Conservation (phyloP, 2,329 filamentous ascomycete genomes). For the Pestalotiopsis sp. region DNA sequence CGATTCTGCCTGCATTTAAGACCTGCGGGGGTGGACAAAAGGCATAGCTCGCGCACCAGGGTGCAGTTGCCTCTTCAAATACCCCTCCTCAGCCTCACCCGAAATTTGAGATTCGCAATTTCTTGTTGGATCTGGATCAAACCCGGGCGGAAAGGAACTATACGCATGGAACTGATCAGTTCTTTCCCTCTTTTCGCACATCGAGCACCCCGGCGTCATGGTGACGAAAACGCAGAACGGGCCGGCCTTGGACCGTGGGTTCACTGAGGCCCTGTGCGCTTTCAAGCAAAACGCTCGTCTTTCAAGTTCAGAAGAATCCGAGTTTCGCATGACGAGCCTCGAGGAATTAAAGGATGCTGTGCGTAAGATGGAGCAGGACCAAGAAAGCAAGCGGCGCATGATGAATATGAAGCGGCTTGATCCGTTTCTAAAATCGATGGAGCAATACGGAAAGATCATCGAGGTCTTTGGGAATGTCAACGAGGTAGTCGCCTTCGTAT, state of each 20-base stretch:
- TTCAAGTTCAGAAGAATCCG: neutral
- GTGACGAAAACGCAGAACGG: neutral
- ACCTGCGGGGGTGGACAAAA: neutral
- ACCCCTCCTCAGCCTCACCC: neutral
- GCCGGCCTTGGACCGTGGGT: neutral
- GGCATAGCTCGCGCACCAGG: neutral
- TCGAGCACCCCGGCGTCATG: neutral
- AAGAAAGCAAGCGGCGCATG: neutral
- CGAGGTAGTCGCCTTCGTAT: conserved; percentile 13
- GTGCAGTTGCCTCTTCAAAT: neutral
- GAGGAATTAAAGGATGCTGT: neutral
- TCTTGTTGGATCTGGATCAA: neutral
- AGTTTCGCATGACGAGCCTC: neutral
- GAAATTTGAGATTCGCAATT: neutral
- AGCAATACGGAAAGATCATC: conserved; percentile 10
- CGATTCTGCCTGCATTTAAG: neutral
- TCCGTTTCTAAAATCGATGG: conserved; percentile 8
- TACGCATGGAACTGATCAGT: neutral
- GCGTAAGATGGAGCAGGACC: neutral
- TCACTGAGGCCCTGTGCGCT: neutral
- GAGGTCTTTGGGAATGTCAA: conserved; percentile 7
- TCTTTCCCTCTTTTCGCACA: too few species aligned
- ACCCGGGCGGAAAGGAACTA: neutral
- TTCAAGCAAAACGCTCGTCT: neutral
- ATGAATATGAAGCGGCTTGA: neutral